Evolutionary conservation across 192 early-diverging fungal species (phyloP).

Genomic region (Backusella parvicylindrica): DNA sequence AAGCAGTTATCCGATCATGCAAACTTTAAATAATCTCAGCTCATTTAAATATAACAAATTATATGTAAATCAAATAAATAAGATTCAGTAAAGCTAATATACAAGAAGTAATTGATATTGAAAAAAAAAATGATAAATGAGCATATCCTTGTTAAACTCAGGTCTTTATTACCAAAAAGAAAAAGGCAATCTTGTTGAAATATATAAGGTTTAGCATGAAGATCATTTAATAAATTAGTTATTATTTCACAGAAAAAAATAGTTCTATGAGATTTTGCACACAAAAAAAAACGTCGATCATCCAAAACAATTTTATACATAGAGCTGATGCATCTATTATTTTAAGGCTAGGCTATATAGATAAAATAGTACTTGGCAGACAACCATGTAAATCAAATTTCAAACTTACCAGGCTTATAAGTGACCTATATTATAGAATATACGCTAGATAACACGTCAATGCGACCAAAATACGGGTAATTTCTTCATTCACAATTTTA

Average conservation of each 20-base stretch:
- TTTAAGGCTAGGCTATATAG: not conserved
- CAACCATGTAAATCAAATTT: not conserved
- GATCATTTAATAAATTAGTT: not conserved
- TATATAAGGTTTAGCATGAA: not conserved
- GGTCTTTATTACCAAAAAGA: not conserved
- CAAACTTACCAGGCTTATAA: not conserved
- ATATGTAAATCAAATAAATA: not conserved
- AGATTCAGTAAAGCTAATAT: not conserved
- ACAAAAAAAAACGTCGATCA: not conserved
- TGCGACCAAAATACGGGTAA: not conserved
- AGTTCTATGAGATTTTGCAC: not conserved
- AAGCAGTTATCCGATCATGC: not conserved
- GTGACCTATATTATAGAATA: not conserved
- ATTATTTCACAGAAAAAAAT: not conserved
- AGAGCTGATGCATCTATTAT: not conserved
- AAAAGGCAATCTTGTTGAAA: not conserved
- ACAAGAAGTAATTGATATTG: not conserved
- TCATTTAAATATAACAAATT: not conserved
- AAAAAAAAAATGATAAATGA: not conserved
- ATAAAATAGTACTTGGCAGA: not conserved
- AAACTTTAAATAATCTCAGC: not conserved
- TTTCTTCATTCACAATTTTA: not conserved
- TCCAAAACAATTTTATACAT: not conserved
- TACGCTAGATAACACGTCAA: not conserved
- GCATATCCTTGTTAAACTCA: not conserved